phyloP scores from a whole-genome alignment of 306 rosid species.

The Cucumis hystrix region DNA sequence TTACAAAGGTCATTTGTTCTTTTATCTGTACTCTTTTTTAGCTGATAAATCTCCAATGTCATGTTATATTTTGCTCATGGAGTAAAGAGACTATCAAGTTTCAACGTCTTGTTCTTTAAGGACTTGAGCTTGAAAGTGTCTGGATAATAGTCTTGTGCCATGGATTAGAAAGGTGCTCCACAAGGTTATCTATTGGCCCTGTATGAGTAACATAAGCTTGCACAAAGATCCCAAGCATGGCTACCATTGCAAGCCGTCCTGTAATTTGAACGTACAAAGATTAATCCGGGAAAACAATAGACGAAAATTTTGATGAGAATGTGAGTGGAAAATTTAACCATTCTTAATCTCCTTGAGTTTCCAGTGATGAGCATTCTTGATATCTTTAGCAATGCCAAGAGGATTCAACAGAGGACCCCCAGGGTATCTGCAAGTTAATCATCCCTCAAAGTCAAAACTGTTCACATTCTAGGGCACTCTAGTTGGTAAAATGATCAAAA shows the following conservation, averaged over 20 bases:
- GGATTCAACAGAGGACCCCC: slow-evolving; percentile 85
- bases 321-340: slow-evolving; percentile 24
- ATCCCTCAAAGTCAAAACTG: no score
- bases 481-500: not conserved
- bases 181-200: slow-evolving; percentile 90
- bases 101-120: not conserved
- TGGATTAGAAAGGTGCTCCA: slow-evolving; percentile 83
- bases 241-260: slow-evolving; percentile 89
- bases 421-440: slow-evolving; percentile 41
- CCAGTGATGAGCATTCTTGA: slow-evolving; percentile 55
- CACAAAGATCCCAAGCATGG: slow-evolving; percentile 77
- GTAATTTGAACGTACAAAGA: slow-evolving; percentile 3
- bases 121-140: slow-evolving; percentile 37
- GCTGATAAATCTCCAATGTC: not conserved
- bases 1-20: not conserved
- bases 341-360: slow-evolving; percentile 91
- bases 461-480: not conserved
- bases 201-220: slow-evolving; percentile 84
- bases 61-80: not conserved
- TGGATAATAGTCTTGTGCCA: slow-evolving; percentile 86
- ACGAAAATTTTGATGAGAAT: not conserved
- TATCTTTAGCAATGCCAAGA: slow-evolving; percentile 77
- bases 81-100: not conserved
- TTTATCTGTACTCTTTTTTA: not conserved
- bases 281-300: not conserved